phyloP scores from a whole-genome alignment of 2,329 filamentous ascomycete species.

The Arthrobotrys conoides region DNA sequence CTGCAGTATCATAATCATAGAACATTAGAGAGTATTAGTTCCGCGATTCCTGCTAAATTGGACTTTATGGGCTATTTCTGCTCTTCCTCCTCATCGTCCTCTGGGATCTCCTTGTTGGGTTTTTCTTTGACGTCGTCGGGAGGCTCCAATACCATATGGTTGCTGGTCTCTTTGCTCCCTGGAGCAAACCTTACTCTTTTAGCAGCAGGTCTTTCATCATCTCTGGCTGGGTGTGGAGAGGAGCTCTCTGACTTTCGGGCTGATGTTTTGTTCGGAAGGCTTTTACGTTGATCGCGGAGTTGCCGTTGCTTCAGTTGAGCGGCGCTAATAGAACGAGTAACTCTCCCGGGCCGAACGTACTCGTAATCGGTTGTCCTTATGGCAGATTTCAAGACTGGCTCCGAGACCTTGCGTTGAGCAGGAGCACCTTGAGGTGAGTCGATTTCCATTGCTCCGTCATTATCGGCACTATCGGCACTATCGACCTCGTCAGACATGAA shows the following conservation, averaged over 20 bases:
- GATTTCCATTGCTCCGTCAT: no score
- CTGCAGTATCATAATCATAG: no score
- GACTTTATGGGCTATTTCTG: no score
- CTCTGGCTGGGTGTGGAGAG: background rate
- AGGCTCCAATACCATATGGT: slow-evolving; percentile 7
- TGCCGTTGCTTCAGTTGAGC: background rate
- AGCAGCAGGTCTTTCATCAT: background rate
- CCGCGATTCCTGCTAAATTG: no score
- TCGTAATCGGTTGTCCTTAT: slow-evolving; percentile 34
- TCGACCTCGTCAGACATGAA: background rate
- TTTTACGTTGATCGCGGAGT: background rate
- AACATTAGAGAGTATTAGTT: no score
- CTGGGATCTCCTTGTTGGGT: background rate
- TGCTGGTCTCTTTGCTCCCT: slow-evolving; percentile 24
- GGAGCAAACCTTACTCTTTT: slow-evolving; percentile 42
- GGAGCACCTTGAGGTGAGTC: no score
- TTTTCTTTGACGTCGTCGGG: background rate
- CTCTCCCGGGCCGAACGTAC: slow-evolving; percentile 4
- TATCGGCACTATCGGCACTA: no score
- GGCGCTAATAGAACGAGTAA: slow-evolving; percentile 27
- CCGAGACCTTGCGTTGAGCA: background rate
- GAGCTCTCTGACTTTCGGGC: background rate
- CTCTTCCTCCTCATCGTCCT: no score
- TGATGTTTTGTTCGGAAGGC: background rate
- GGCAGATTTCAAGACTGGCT: slow-evolving; percentile 19